Percentiles rank a stretch among this genome's conserved stretches.
These are phyloP conservation scores for Calophaca sinica DNA, from an alignment of 306 rosid species.

Conservation along the genomic window DNA sequence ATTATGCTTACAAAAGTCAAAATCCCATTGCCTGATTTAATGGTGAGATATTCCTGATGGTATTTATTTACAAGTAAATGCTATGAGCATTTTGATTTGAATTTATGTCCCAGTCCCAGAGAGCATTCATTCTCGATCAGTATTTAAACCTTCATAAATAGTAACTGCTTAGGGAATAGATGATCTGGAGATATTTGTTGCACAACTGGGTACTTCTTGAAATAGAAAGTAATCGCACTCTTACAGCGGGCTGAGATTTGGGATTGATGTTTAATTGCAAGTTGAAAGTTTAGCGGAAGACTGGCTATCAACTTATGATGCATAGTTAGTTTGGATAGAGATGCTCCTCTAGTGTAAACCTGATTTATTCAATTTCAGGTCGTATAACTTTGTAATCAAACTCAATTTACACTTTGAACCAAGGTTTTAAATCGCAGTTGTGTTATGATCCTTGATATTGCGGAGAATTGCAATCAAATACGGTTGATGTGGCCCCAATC, in stretches of 20 bases:
- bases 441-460: too few relatives aligned
- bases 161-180: conserved; percentile 23
- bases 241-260: not conserved
- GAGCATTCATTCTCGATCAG: conserved; percentile 6
- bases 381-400: not conserved
- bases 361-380: conserved; percentile 10
- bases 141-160: conserved; percentile 23
- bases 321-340: not conserved
- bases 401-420: not conserved
- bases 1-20: conserved; percentile 98
- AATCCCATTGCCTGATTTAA: conserved; percentile 89
- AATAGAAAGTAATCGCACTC: conserved; percentile 2
- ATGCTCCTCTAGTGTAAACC: not conserved
- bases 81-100: conserved; percentile 43
- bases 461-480: too few relatives aligned
- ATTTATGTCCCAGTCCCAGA: conserved; percentile 31
- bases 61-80: conserved; percentile 26
- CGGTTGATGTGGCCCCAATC: too few relatives aligned
- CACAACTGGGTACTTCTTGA: not conserved
- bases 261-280: too few relatives aligned
- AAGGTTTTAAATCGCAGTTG: too few relatives aligned
- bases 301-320: not conserved
- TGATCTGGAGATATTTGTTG: not conserved
- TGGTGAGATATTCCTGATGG: conserved; percentile 67
- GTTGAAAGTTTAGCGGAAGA: not conserved